Conservation (phyloP, 192 early-diverging fungal species). For the Entomortierella beljakovae region DNA sequence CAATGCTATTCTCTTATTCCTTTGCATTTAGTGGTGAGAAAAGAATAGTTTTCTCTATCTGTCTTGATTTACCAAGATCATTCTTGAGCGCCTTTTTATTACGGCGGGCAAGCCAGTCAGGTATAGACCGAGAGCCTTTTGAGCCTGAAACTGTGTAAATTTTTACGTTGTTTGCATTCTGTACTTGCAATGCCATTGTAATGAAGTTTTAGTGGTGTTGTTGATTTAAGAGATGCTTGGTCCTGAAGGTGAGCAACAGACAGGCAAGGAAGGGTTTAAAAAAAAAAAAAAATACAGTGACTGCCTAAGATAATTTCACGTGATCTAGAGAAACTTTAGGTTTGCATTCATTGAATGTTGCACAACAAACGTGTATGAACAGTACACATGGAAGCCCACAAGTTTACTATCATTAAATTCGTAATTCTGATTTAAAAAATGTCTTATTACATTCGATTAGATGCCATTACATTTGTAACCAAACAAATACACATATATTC, state of each 20-base stretch:
- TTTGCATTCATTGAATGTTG: too few relatives aligned
- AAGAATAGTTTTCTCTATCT: too few relatives aligned
- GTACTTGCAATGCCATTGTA: constrained; percentile 82
- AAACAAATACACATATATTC: too few relatives aligned
- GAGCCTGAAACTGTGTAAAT: constrained; percentile 86
- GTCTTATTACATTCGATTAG: too few relatives aligned
- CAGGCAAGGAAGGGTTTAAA: not conserved
- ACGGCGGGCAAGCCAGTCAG: constrained; percentile 93
- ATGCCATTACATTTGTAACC: too few relatives aligned
- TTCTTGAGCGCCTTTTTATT: constrained; percentile 91
- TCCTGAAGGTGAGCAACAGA: not conserved
- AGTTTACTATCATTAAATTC: too few relatives aligned
- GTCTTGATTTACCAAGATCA: constrained; percentile 78
- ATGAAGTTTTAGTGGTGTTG: not conserved
- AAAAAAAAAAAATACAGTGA: not conserved
- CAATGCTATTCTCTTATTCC: not conserved
- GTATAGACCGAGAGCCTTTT: constrained; percentile 83
- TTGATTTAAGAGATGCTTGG: not conserved
- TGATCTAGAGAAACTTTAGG: not conserved
- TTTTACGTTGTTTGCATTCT: constrained; percentile 94
- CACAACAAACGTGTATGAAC: too few relatives aligned
- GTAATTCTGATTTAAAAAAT: too few relatives aligned
- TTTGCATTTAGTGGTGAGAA: too few relatives aligned
- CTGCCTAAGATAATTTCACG: too few relatives aligned
- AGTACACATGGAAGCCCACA: too few relatives aligned